A percentile compares a stretch with the other conserved stretches of the same genome.
Conservation (phyloP, 164 flowering plant genomes). For the Paratinospora sagittata region DNA sequence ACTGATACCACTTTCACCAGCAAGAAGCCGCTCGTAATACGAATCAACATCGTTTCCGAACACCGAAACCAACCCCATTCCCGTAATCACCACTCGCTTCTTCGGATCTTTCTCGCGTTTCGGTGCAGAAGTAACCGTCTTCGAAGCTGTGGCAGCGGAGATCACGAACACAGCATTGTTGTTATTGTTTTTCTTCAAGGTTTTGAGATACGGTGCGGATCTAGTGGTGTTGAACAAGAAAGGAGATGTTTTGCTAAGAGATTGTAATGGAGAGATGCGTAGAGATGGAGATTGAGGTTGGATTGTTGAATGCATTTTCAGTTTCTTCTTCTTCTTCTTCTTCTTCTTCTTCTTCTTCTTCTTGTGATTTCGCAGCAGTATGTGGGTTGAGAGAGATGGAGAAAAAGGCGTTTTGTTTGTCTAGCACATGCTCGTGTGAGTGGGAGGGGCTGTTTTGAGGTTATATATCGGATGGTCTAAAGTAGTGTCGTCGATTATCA, state of each 20-base stretch:
- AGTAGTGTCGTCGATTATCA: no score
- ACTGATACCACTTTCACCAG: constrained; percentile 69
- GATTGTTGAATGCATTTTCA: neutral
- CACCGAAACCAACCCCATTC: constrained; percentile 49
- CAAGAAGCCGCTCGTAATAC: constrained; percentile 58
- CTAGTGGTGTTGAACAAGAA: neutral
- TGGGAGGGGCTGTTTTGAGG: no score
- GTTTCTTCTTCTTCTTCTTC: neutral
- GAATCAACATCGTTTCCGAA: constrained; percentile 76
- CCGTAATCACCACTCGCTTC: constrained; percentile 31
- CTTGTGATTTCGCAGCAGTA: no score
- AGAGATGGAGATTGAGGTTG: constrained; percentile 6
- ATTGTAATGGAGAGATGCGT: constrained; percentile 11
- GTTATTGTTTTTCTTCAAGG: neutral
- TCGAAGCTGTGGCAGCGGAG: constrained; percentile 7
- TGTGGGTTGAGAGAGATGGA: no score
- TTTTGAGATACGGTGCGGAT: neutral
- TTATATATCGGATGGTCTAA: no score
- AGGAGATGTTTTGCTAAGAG: constrained; percentile 7
- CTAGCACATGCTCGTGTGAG: no score
- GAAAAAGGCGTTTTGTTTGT: no score
- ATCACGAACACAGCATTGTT: neutral
- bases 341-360: no score
- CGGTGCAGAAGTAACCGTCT: constrained; percentile 5
- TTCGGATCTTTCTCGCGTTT: constrained; percentile 31